These are phyloP conservation scores for Plantago ovata DNA, from an alignment of 257 asterid species.

Conservation along the genomic window DNA sequence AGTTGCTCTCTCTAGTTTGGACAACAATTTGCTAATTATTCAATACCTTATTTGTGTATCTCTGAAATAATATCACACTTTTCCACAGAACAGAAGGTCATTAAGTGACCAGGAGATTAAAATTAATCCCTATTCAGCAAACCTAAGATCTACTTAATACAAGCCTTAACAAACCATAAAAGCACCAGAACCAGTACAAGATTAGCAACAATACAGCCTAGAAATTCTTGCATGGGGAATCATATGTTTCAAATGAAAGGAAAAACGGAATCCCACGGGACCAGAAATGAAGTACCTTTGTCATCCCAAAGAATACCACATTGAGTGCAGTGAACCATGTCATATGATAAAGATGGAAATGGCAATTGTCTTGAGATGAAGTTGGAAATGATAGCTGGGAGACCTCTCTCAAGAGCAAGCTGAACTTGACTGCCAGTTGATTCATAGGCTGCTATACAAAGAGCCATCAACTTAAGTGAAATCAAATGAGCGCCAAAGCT, in stretches of 20 bases:
- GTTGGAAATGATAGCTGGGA: slow-evolving; percentile 87
- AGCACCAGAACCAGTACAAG: too few species aligned
- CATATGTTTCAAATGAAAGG: slow-evolving; percentile 4
- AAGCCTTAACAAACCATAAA: too few species aligned
- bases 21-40: too few species aligned
- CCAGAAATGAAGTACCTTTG: slow-evolving; percentile 51
- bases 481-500: slow-evolving; percentile 92
- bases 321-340: slow-evolving; percentile 94
- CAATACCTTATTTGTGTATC: too few species aligned
- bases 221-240: background rate
- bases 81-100: too few species aligned
- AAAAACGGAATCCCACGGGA: slow-evolving; percentile 12
- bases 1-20: too few species aligned
- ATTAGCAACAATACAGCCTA: background rate
- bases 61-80: too few species aligned
- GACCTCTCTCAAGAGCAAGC: slow-evolving; percentile 97
- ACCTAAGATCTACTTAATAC: too few species aligned
- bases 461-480: slow-evolving; percentile 81
- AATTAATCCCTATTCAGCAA: too few species aligned
- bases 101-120: too few species aligned
- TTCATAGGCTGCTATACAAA: slow-evolving; percentile 94
- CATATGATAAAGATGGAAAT: slow-evolving; percentile 88
- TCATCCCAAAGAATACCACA: slow-evolving; percentile 92
- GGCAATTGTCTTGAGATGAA: slow-evolving; percentile 84
- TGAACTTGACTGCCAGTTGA: slow-evolving; percentile 97